A percentile compares a stretch with the other conserved stretches of the same genome.
Conservation (phyloP, 805 yeast species). For the Metschnikowia lochheadii region DNA sequence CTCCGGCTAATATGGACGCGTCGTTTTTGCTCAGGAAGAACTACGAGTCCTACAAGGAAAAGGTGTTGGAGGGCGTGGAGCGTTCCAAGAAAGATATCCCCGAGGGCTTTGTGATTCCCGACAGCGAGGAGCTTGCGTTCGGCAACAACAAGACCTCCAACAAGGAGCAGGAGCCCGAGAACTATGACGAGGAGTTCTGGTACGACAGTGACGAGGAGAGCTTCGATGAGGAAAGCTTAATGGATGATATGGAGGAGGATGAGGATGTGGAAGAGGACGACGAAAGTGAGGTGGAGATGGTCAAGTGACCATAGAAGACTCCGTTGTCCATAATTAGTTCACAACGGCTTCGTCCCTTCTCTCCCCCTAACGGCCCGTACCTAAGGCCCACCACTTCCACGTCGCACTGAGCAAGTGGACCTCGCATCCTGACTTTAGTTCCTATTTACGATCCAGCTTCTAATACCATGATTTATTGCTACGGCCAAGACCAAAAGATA, state of each 20-base stretch:
- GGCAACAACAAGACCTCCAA: slow-evolving; percentile 29
- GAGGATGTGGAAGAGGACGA: slow-evolving; percentile 54
- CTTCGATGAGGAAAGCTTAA: slow-evolving; percentile 44
- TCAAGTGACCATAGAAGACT: slow-evolving; percentile 4
- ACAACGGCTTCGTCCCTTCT: background rate
- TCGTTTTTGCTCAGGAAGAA: slow-evolving; percentile 85
- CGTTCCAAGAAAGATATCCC: slow-evolving; percentile 84
- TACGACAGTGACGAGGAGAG: slow-evolving; percentile 55
- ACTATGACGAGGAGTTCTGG: slow-evolving; percentile 81
- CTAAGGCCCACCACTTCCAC: background rate
- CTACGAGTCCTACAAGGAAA: slow-evolving; percentile 68
- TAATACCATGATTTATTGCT: slow-evolving; percentile 4
- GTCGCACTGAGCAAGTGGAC: background rate
- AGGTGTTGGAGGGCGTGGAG: slow-evolving; percentile 78
- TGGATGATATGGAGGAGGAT: slow-evolving; percentile 47
- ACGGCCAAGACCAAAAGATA: too few relatives aligned
- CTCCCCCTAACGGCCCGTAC: too few relatives aligned
- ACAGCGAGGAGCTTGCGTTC: slow-evolving; percentile 48
- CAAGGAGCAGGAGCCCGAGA: slow-evolving; percentile 48
- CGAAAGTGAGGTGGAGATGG: slow-evolving; percentile 19
- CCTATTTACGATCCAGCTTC: slow-evolving; percentile 4
- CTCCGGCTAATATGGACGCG: slow-evolving; percentile 97
- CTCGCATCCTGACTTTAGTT: slow-evolving; percentile 5
- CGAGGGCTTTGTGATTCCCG: slow-evolving; percentile 78
- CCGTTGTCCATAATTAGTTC: too few relatives aligned